These are phyloP conservation scores for Gossypium davidsonii DNA, from an alignment of 441 rosid genomes.

Conservation along the genomic window DNA sequence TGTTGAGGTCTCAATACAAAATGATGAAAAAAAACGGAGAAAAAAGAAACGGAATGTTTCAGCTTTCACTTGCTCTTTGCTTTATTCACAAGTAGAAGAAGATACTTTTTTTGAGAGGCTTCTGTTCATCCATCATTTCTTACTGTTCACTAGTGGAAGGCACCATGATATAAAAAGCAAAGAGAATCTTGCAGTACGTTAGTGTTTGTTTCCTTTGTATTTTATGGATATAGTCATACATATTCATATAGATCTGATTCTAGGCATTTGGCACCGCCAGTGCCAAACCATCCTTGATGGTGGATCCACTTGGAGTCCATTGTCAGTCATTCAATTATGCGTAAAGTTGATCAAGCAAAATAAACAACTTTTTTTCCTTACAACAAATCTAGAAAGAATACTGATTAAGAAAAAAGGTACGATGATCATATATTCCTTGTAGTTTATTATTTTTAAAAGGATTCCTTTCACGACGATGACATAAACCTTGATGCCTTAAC, in stretches of 20 bases:
- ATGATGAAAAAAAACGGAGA: neutral
- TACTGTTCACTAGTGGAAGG: conserved; percentile 7
- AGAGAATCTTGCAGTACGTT: conserved; percentile 17
- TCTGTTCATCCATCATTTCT: neutral
- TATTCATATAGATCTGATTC: neutral
- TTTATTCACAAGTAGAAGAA: conserved; percentile 3
- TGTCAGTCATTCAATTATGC: neutral
- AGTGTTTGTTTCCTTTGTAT: neutral
- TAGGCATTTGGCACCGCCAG: neutral
- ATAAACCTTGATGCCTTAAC: neutral
- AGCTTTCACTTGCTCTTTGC: neutral
- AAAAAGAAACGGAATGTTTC: neutral
- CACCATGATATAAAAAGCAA: conserved; percentile 15
- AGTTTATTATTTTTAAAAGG: neutral
- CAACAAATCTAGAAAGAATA: neutral
- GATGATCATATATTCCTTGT: neutral
- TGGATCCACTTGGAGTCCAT: neutral
- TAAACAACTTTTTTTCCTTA: neutral
- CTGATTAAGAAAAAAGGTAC: neutral
- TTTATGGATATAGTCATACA: neutral
- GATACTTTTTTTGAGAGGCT: conserved; percentile 13
- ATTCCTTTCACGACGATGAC: neutral
- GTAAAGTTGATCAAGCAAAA: neutral
- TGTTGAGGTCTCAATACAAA: conserved; percentile 1
- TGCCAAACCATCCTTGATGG: neutral